Evolutionary conservation across 75 land plant species (phyloP).

Genomic region (Selaginella moellendorffii): DNA sequence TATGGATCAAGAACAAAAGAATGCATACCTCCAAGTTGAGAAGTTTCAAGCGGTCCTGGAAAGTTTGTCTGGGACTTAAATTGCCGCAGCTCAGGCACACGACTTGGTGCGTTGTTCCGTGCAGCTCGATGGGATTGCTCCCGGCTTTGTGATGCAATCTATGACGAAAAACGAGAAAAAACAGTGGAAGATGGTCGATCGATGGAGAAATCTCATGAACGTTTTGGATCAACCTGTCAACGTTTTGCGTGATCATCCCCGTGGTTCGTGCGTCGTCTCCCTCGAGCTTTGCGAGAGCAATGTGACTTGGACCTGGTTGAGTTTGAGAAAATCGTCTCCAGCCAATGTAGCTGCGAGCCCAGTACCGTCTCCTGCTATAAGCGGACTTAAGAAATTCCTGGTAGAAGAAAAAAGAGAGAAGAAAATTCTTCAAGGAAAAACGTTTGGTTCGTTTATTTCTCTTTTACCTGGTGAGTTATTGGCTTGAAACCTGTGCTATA

Average conservation of each 20-base stretch:
- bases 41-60: slow-evolving; percentile 59
- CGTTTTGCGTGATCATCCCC: slow-evolving; percentile 86
- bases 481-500: slow-evolving; percentile 90
- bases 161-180: slow-evolving; percentile 5
- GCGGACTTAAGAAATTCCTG: slow-evolving; percentile 69
- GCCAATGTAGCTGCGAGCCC: slow-evolving; percentile 93
- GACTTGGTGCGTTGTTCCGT: slow-evolving; percentile 83
- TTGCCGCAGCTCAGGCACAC: slow-evolving; percentile 55
- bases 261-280: slow-evolving; percentile 35
- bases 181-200: background rate
- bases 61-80: slow-evolving; percentile 35
- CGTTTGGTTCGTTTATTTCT: no score
- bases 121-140: slow-evolving; percentile 72
- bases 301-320: slow-evolving; percentile 60
- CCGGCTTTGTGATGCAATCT: slow-evolving; percentile 93
- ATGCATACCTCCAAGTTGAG: slow-evolving; percentile 59
- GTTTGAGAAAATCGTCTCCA: slow-evolving; percentile 69
- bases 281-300: slow-evolving; percentile 57
- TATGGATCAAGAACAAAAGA: background rate
- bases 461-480: slow-evolving; percentile 75
- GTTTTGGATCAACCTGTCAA: slow-evolving; percentile 42
- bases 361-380: slow-evolving; percentile 55
- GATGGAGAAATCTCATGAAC: background rate
- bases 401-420: background rate
- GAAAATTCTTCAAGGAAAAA: background rate